Evolutionary conservation across 148 eudicot species (phyloP), one percentile per base, ranked within the genome.

Genomic region (Tetragonia tetragonoides): DNA sequence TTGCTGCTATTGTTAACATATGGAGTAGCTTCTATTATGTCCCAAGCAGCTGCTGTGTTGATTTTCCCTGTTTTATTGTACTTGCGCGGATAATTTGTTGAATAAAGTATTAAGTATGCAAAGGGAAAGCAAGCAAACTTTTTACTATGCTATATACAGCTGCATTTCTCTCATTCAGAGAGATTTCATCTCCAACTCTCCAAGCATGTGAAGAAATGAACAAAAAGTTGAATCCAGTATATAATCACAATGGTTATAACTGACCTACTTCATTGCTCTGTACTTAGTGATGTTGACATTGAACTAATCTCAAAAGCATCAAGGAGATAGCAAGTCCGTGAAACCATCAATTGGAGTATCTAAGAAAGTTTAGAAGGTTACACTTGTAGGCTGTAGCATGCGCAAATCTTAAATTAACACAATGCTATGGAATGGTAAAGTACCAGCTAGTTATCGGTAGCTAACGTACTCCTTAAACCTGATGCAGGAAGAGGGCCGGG

Each of bases 91-190:
- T 68, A 44, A n/a, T 51, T 23, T 66, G 49, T 47, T 82, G 79
- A 82, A 82, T 82, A 82, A 82, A 46, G 49, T 54, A 82, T 82
- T 78, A 82, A 46, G 49, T 54, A 10, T 64, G 20, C 42, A 68
- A 39, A 73, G 49, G 65, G 37, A 65, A 16, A 71, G 5, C 11
- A 23, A 51, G 42, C 16, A 38, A 51, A 38, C 17, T 12, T n/a
- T 77, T 68, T 77, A 40, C 67, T 39, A 2, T 10, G 49, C 49
- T 46, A 46, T 46, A 46, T 46, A 46, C 8, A 46, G 10, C 49
- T 46, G 0, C 49, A 28, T 28, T 0, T 28, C 34, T 28, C 34
- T 28, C 34, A 28, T 1, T 28, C 34, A 28, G 34, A 28, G 34
- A 0, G 1, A 28, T 28, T 28, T 28, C 34, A 28, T n/a, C n/a